These are phyloP conservation scores for Solanum chacoense DNA, from an alignment of 305 asterid species.

Conservation along the genomic window DNA sequence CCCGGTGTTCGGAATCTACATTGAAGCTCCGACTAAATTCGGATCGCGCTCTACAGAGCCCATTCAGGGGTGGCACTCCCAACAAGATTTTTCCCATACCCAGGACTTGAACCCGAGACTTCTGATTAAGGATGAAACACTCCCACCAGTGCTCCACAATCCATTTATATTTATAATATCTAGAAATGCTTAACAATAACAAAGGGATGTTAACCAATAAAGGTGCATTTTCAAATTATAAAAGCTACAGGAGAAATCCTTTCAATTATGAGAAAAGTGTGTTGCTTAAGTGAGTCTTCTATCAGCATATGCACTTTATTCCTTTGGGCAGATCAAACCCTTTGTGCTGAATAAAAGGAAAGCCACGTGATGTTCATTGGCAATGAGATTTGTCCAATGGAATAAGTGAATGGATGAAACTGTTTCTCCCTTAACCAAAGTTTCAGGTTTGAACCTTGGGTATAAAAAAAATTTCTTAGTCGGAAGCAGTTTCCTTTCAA, in stretches of 20 bases:
- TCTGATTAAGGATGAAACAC: too few relatives aligned
- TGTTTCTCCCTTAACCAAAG: neutral
- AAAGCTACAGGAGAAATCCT: neutral
- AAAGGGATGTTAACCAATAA: neutral
- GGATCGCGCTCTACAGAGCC: too few relatives aligned
- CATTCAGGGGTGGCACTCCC: too few relatives aligned
- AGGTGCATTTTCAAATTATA: neutral
- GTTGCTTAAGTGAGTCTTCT: neutral
- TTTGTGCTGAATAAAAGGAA: neutral
- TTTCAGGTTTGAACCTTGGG: neutral
- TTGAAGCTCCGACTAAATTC: too few relatives aligned
- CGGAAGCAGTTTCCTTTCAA: neutral
- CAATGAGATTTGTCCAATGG: neutral
- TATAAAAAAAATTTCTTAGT: neutral
- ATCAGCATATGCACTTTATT: neutral
- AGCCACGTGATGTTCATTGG: neutral
- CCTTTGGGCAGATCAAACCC: neutral
- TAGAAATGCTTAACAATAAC: neutral
- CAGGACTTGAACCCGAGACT: too few relatives aligned
- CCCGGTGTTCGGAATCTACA: too few relatives aligned
- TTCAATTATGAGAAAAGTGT: neutral
- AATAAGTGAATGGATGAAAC: neutral
- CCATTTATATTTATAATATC: neutral
- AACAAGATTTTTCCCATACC: too few relatives aligned
- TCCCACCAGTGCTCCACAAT: too few relatives aligned